Evolutionary conservation across 371 early-diverging fungal species (phyloP).

Genomic region (Rhizopus sp.): DNA sequence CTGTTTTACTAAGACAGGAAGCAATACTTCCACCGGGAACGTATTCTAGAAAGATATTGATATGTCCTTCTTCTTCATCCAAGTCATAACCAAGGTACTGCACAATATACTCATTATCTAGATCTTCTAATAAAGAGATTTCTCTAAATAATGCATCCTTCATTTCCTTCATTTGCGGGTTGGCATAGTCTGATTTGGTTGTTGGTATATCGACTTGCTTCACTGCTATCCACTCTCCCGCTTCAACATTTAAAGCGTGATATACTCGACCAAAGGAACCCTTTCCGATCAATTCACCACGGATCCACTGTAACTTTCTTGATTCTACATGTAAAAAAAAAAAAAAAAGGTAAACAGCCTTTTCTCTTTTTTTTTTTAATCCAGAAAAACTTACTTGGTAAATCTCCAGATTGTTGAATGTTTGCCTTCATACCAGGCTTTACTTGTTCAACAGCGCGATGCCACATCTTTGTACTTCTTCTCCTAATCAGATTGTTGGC

Average conservation of each 20-base stretch:
- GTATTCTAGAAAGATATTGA: slow-evolving; percentile 97
- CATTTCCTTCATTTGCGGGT: slow-evolving; percentile 36
- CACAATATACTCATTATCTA: slow-evolving; percentile 93
- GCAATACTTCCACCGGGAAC: slow-evolving; percentile 96
- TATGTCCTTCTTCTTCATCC: slow-evolving; percentile 61
- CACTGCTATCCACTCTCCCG: slow-evolving; percentile 94
- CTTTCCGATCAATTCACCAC: slow-evolving; percentile 92
- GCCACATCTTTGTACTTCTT: slow-evolving; percentile 69
- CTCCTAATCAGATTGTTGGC: slow-evolving; percentile 45
- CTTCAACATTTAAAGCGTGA: slow-evolving; percentile 83
- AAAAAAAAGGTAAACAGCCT: not conserved
- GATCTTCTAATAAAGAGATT: slow-evolving; percentile 52
- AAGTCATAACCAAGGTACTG: slow-evolving; percentile 80
- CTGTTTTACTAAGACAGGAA: slow-evolving; percentile 77
- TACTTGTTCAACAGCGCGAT: slow-evolving; percentile 57
- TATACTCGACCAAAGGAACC: slow-evolving; percentile 98
- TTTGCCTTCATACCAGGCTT: slow-evolving; percentile 51
- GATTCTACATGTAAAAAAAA: slow-evolving; percentile 11
- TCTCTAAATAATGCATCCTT: slow-evolving; percentile 48
- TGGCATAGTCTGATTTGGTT: slow-evolving; percentile 52
- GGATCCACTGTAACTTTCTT: slow-evolving; percentile 73
- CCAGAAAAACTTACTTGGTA: slow-evolving; percentile 28
- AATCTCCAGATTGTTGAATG: slow-evolving; percentile 19
- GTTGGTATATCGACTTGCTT: slow-evolving; percentile 93
- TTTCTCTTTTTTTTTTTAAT: not conserved